phyloP scores from a whole-genome alignment of 176 grass and related monocot species.

The Zea luxurians region DNA sequence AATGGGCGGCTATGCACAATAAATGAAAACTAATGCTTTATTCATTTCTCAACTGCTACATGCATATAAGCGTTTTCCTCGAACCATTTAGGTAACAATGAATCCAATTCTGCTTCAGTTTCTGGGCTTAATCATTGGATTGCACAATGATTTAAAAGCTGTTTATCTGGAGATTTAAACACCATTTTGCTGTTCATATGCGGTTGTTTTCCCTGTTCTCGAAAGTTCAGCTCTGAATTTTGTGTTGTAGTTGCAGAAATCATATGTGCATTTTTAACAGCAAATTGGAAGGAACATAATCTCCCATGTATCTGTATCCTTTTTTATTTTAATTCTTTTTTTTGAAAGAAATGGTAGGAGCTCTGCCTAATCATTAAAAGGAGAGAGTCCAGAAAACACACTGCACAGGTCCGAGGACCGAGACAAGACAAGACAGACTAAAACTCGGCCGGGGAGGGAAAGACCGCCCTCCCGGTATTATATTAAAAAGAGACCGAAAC shows the following conservation, averaged over 20 bases:
- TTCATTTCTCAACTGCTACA: background rate
- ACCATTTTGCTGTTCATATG: background rate
- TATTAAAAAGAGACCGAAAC: no score
- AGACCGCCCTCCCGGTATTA: no score
- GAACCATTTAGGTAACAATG: background rate
- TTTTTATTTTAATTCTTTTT: no score
- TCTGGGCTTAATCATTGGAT: background rate
- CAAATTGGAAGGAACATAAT: background rate
- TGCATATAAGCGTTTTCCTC: background rate
- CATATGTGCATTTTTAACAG: background rate
- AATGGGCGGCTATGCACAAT: background rate
- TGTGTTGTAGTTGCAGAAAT: background rate
- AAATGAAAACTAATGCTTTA: background rate
- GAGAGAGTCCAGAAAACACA: no score
- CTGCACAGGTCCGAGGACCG: no score
- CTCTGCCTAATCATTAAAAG: no score
- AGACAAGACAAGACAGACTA: no score
- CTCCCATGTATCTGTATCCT: background rate
- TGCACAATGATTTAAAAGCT: background rate
- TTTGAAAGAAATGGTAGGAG: no score
- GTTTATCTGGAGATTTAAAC: background rate
- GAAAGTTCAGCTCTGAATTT: background rate
- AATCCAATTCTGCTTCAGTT: background rate
- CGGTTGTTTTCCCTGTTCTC: background rate
- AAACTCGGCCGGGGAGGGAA: no score